phyloP scores from a whole-genome alignment of 2,329 filamentous ascomycete species.

The Fusarium begoniae region DNA sequence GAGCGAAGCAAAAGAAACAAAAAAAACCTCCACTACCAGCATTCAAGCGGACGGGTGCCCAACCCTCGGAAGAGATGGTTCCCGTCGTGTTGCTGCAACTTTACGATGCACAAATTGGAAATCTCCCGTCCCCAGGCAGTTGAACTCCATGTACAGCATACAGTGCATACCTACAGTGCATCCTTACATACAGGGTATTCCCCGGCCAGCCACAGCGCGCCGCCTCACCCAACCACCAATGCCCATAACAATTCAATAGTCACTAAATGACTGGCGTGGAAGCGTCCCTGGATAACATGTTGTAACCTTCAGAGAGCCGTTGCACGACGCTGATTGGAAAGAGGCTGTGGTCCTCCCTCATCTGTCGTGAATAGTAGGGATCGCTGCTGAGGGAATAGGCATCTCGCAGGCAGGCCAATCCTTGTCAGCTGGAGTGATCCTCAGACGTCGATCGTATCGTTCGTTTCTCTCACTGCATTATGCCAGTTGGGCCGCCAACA shows the following conservation, averaged over 20 bases:
- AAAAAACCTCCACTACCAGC: slow-evolving; percentile 7
- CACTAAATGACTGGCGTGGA: slow-evolving; percentile 27
- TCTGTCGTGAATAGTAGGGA: slow-evolving; percentile 33
- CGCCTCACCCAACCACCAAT: slow-evolving; percentile 23
- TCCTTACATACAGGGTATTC: slow-evolving; percentile 8
- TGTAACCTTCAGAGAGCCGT: slow-evolving; percentile 3
- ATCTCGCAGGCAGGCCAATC: slow-evolving; percentile 34
- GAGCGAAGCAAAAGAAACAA: slow-evolving; percentile 14
- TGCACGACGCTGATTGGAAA: slow-evolving; percentile 32
- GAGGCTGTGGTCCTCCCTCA: slow-evolving; percentile 39
- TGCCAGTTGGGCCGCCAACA: slow-evolving; percentile 31
- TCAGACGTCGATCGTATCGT: slow-evolving; percentile 39
- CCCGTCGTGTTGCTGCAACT: slow-evolving; percentile 12
- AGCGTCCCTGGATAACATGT: slow-evolving; percentile 22
- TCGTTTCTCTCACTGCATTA: slow-evolving; percentile 20
- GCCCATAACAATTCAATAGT: slow-evolving; percentile 1
- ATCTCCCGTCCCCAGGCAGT: slow-evolving; percentile 8
- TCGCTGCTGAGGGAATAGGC: slow-evolving; percentile 16
- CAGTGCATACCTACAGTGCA: slow-evolving; percentile 34
- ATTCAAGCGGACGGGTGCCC: slow-evolving; percentile 39
- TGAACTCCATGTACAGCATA: slow-evolving; percentile 9
- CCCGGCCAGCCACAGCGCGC: slow-evolving; percentile 22
- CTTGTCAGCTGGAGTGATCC: slow-evolving; percentile 35
- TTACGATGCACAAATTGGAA: slow-evolving; percentile 13
- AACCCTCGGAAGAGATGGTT: slow-evolving; percentile 17